Evolutionary conservation across 768 basidiomycete species (phyloP).

Genomic region (Cystobasidium tubakii): DNA sequence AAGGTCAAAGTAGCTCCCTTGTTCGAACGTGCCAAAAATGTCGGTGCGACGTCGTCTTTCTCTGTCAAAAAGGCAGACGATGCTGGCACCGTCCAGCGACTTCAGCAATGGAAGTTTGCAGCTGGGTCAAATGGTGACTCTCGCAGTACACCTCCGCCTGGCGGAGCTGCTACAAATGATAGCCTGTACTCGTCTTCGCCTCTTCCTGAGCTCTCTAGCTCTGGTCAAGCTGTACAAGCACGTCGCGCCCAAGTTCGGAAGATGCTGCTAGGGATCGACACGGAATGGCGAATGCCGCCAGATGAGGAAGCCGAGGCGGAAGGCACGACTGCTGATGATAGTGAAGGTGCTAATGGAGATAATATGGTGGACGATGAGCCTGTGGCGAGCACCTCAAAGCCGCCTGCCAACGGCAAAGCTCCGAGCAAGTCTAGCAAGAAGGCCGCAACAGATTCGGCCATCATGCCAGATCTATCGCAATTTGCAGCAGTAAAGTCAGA

Average conservation of each 20-base stretch:
- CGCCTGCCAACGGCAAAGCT: background rate
- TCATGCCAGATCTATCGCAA: background rate
- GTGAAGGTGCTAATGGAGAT: background rate
- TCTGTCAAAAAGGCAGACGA: background rate
- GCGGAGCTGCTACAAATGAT: background rate
- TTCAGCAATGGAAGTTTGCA: slow-evolving; percentile 23
- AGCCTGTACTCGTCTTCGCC: slow-evolving; percentile 11
- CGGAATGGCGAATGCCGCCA: background rate
- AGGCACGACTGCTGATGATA: background rate
- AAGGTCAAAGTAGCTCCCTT: slow-evolving; percentile 32
- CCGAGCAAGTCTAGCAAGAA: slow-evolving; percentile 7
- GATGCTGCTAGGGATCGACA: slow-evolving; percentile 27
- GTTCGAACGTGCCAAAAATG: slow-evolving; percentile 22
- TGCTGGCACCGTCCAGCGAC: background rate
- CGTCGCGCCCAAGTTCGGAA: slow-evolving; percentile 13
- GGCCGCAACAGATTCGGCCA: background rate
- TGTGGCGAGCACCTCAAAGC: slow-evolving; percentile 31
- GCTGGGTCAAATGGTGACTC: background rate
- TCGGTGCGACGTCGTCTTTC: background rate
- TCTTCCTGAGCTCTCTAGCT: background rate
- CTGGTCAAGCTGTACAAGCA: background rate
- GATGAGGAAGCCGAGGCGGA: background rate
- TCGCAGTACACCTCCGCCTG: background rate
- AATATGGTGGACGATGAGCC: background rate
- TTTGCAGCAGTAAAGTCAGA: slow-evolving; percentile 11